Evolutionary conservation across 306 rosid genomes (phyloP).

Genomic region (Acacia confusa): DNA sequence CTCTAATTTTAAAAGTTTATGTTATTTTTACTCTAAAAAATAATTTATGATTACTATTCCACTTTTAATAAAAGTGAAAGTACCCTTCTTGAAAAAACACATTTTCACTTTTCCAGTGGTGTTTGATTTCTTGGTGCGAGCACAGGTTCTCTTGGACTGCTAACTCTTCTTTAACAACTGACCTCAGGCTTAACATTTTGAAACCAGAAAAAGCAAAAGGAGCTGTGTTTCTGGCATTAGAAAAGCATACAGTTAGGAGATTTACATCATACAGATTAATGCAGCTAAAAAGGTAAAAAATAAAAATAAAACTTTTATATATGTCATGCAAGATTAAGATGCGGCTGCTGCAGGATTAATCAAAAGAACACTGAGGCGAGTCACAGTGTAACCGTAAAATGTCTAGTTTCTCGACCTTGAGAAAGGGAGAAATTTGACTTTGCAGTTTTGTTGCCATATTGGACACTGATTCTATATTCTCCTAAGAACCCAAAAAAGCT

Average conservation of each 20-base stretch:
- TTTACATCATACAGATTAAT: neutral
- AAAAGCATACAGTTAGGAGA: neutral
- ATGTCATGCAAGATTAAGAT: neutral
- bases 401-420: slow-evolving; percentile 69
- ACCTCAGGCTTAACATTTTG: neutral
- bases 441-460: slow-evolving; percentile 45
- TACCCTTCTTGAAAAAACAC: neutral
- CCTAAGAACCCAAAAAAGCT: slow-evolving; percentile 90
- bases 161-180: neutral
- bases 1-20: too few species aligned
- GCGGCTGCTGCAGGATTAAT: neutral
- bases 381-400: slow-evolving; percentile 55
- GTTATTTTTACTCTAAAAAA: too few species aligned
- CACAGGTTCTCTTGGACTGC: neutral
- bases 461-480: slow-evolving; percentile 52
- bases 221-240: neutral
- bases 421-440: slow-evolving; percentile 59
- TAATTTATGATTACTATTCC: too few species aligned
- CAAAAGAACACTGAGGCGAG: neutral
- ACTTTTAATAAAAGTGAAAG: too few species aligned
- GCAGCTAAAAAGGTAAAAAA: neutral
- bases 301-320: neutral
- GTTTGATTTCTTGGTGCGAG: slow-evolving; percentile 18
- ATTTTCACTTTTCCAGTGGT: neutral
- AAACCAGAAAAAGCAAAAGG: neutral